A percentile compares a stretch with the other conserved stretches of the same genome.
These are phyloP conservation scores for Phaeolepiota aurea DNA, from an alignment of 768 basidiomycete species.

Conservation along the genomic window DNA sequence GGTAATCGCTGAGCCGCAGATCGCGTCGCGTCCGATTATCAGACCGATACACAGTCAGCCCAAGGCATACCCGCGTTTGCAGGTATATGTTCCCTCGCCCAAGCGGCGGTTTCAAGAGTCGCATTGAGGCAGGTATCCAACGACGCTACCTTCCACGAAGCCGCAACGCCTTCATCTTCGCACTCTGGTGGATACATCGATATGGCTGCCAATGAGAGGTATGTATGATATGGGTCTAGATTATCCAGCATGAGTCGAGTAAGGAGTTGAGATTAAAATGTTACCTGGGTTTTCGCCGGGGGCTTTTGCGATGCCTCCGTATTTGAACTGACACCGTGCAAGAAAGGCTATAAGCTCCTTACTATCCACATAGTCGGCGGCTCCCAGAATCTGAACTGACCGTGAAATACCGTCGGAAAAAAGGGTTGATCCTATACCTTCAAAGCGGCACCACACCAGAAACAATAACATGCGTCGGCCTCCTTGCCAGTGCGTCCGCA, in stretches of 20 bases:
- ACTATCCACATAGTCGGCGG: conserved; percentile 46
- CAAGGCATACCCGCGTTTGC: conserved; percentile 2
- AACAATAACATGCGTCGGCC: conserved; percentile 92
- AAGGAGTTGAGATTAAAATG: no score
- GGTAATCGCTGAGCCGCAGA: background rate
- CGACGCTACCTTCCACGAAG: conserved; percentile 47
- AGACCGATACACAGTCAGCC: background rate
- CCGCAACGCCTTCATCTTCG: conserved; percentile 17
- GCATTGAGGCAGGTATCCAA: conserved; percentile 73
- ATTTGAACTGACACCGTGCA: conserved; percentile 73
- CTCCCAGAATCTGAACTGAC: conserved; percentile 57
- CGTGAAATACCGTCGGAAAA: background rate
- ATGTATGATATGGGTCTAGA: conserved; percentile 92
- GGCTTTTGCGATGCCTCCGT: conserved; percentile 83
- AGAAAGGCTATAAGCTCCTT: conserved; percentile 55
- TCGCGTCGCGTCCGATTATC: background rate
- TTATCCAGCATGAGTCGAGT: no score
- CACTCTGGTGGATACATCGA: conserved; percentile 50
- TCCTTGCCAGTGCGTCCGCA: conserved; percentile 83
- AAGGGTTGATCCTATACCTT: conserved; percentile 36
- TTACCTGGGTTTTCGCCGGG: conserved; percentile 75
- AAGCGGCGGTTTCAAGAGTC: conserved; percentile 50
- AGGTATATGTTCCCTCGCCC: conserved; percentile 58
- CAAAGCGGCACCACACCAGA: conserved; percentile 86
- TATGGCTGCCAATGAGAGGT: conserved; percentile 78